Evolutionary conservation across 176 grass and related monocot genomes (phyloP).

Genomic region (Typha latifolia): DNA sequence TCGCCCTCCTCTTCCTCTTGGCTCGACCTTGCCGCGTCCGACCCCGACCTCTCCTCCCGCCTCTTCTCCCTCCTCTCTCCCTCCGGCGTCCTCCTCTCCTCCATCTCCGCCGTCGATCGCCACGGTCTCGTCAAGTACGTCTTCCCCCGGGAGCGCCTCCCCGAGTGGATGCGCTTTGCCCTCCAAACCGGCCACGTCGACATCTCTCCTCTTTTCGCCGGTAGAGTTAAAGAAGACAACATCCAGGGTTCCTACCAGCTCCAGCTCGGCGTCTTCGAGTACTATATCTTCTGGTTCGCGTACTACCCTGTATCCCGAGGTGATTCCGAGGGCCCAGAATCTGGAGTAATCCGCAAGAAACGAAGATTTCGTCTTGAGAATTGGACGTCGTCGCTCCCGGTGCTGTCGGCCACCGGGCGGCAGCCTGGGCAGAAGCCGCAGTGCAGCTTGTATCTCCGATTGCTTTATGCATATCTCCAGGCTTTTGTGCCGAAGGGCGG

Average conservation of each 20-base stretch:
- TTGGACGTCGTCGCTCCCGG: slow-evolving; percentile 53
- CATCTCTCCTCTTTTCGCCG: slow-evolving; percentile 43
- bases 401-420: slow-evolving; percentile 28
- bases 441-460: slow-evolving; percentile 48
- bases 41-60: slow-evolving; percentile 25
- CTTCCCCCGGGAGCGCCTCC: slow-evolving; percentile 77
- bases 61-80: slow-evolving; percentile 50
- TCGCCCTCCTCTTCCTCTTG: slow-evolving; percentile 36
- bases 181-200: slow-evolving; percentile 26
- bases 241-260: slow-evolving; percentile 32
- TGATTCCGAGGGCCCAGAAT: neutral
- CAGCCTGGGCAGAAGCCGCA: slow-evolving; percentile 35
- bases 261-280: slow-evolving; percentile 72
- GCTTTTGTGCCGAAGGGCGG: slow-evolving; percentile 48
- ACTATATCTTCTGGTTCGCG: slow-evolving; percentile 98
- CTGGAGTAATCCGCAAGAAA: neutral
- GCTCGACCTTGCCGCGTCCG: slow-evolving; percentile 43
- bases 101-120: slow-evolving; percentile 44
- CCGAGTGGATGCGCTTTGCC: slow-evolving; percentile 56
- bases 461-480: slow-evolving; percentile 67
- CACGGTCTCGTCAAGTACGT: slow-evolving; percentile 51
- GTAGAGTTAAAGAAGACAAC: slow-evolving; percentile 37
- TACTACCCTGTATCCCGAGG: slow-evolving; percentile 57
- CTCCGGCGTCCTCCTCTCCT: slow-evolving; percentile 54
- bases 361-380: slow-evolving; percentile 41